phyloP scores from a whole-genome alignment of 768 basidiomycete genomes.

The Rhodotorula sphaerocarpa region DNA sequence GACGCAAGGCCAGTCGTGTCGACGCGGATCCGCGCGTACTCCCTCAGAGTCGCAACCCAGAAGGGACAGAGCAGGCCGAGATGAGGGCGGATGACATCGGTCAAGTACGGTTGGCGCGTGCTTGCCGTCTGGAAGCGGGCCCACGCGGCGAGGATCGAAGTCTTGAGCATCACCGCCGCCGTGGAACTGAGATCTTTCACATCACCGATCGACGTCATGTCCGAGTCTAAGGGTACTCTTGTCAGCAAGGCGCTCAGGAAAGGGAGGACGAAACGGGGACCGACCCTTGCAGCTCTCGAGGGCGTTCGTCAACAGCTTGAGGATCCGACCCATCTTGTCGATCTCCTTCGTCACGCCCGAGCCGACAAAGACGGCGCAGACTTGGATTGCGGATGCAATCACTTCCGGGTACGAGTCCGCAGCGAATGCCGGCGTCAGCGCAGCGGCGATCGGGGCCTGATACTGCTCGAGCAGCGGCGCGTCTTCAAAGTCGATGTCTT shows the following conservation, averaged over 20 bases:
- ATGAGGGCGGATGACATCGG: constrained; percentile 73
- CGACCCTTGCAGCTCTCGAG: constrained; percentile 82
- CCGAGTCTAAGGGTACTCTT: constrained; percentile 54
- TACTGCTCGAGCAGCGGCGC: constrained; percentile 87
- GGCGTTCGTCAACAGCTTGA: constrained; percentile 77
- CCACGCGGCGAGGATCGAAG: constrained; percentile 90
- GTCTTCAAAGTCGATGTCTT: constrained; percentile 88
- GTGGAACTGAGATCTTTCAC: constrained; percentile 81
- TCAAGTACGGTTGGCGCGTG: constrained; percentile 62
- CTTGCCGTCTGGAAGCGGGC: constrained; percentile 80
- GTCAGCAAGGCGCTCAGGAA: background rate
- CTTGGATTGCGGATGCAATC: constrained; percentile 78
- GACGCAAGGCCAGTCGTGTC: constrained; percentile 62
- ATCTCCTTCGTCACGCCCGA: constrained; percentile 90
- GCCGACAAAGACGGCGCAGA: constrained; percentile 90
- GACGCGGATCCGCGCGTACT: constrained; percentile 82
- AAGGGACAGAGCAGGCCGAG: constrained; percentile 62
- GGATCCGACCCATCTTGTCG: constrained; percentile 80
- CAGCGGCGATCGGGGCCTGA: constrained; percentile 95
- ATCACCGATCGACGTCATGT: constrained; percentile 76
- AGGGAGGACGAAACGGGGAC: constrained; percentile 15
- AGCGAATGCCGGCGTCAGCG: constrained; percentile 90
- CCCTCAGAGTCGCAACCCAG: constrained; percentile 80
- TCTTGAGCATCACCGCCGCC: constrained; percentile 85
- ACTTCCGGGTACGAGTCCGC: constrained; percentile 94